phyloP scores from a whole-genome alignment of 352 stramenopile genomes.

The Pythium dissotocum region DNA sequence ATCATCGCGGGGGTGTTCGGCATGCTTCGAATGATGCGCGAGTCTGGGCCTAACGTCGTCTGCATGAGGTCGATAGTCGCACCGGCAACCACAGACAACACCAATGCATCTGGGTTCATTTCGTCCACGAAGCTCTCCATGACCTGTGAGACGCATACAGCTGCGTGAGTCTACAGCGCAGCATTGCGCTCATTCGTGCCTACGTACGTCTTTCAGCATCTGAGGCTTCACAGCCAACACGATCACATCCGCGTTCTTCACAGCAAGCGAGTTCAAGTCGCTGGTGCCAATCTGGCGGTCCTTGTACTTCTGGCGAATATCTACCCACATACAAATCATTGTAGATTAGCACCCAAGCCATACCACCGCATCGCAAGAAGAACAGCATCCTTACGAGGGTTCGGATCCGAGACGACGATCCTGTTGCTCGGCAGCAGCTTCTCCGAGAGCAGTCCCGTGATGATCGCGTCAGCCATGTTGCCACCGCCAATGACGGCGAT shows the following conservation, averaged over 20 bases:
- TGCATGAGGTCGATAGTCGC: slow-evolving; percentile 80
- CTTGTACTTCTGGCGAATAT: slow-evolving; percentile 65
- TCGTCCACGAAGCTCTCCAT: slow-evolving; percentile 60
- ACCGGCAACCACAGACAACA: slow-evolving; percentile 86
- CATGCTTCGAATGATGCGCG: slow-evolving; percentile 92
- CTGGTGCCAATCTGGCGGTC: slow-evolving; percentile 57
- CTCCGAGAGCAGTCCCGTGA: slow-evolving; percentile 75
- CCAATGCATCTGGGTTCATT: slow-evolving; percentile 59
- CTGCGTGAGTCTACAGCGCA: neutral
- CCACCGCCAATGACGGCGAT: slow-evolving; percentile 85
- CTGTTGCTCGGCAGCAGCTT: slow-evolving; percentile 64
- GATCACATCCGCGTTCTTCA: slow-evolving; percentile 89
- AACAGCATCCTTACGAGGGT: slow-evolving; percentile 37
- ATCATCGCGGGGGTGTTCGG: slow-evolving; percentile 96
- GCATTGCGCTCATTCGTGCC: neutral
- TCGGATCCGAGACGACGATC: slow-evolving; percentile 81
- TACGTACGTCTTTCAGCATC: slow-evolving; percentile 83
- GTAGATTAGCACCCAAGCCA: neutral
- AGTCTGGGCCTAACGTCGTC: slow-evolving; percentile 51
- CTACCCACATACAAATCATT: slow-evolving; percentile 17
- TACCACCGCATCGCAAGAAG: neutral
- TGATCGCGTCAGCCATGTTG: slow-evolving; percentile 90
- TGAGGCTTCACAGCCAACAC: slow-evolving; percentile 95
- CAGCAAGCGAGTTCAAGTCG: slow-evolving; percentile 57
- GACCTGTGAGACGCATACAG: slow-evolving; percentile 31